A percentile compares a stretch with the other conserved stretches of the same genome.
phyloP scores from a whole-genome alignment of 2,329 filamentous ascomycete genomes.

The Cordyceps farinosa region DNA sequence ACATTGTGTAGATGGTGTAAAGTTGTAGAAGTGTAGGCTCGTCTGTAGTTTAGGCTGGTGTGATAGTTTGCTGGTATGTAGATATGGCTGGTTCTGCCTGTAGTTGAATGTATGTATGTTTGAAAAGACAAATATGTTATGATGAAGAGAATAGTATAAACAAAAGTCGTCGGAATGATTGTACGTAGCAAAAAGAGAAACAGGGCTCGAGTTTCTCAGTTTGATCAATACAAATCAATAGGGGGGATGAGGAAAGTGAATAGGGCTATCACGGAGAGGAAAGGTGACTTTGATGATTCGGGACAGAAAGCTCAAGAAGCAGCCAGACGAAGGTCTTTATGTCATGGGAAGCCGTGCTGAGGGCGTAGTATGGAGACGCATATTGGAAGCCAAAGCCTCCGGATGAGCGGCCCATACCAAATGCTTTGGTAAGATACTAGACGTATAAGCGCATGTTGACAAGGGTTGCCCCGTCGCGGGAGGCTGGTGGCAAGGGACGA shows the following conservation, averaged over 20 bases:
- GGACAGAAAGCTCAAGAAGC: background rate
- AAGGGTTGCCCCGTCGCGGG: constrained; percentile 5
- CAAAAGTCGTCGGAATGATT: constrained; percentile 15
- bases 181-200: constrained; percentile 17
- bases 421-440: constrained; percentile 18
- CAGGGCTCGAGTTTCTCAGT: constrained; percentile 17
- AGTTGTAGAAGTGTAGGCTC: background rate
- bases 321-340: constrained; percentile 13
- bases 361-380: constrained; percentile 2
- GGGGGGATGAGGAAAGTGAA: background rate
- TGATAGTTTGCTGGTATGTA: background rate
- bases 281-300: constrained; percentile 15
- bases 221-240: constrained; percentile 15
- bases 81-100: background rate
- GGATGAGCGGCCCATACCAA: constrained; percentile 18
- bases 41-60: background rate
- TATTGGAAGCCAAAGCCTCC: constrained; percentile 2
- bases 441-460: constrained; percentile 16
- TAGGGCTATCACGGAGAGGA: constrained; percentile 10
- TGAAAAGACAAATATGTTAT: constrained; percentile 10
- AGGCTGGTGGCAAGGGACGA: background rate
- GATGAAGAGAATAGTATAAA: constrained; percentile 12
- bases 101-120: background rate
- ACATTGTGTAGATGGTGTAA: constrained; percentile 13
- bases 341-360: constrained; percentile 10